Evolutionary conservation across 2,329 filamentous ascomycete genomes (phyloP).

Genomic region (Nothomitra cinnamomea): DNA sequence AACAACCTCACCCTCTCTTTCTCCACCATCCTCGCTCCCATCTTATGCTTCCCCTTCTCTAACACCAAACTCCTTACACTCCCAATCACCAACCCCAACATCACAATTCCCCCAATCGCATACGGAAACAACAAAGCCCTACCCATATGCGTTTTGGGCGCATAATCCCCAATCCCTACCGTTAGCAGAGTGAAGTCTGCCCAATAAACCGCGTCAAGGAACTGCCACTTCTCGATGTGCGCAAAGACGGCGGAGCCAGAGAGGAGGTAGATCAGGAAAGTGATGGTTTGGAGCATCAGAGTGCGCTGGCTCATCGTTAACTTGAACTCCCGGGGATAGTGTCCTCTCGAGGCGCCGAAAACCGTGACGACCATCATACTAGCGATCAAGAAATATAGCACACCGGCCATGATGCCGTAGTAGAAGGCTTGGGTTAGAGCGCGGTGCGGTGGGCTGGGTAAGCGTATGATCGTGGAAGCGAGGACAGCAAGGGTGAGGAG

Average conservation of each 20-base stretch:
- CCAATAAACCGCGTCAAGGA: constrained; percentile 37
- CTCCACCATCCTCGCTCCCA: constrained; percentile 31
- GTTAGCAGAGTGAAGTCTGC: constrained; percentile 39
- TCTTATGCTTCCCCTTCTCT: constrained; percentile 33
- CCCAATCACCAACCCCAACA: constrained; percentile 36
- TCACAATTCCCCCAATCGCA: constrained; percentile 36
- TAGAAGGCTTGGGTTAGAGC: constrained; percentile 40
- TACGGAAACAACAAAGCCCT: constrained; percentile 35
- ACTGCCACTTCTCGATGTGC: constrained; percentile 34
- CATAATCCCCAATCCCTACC: constrained; percentile 34
- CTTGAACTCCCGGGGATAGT: constrained; percentile 38
- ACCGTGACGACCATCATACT: constrained; percentile 37
- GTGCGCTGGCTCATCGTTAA: constrained; percentile 39
- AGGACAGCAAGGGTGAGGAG: constrained; percentile 34
- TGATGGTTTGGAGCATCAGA: constrained; percentile 34
- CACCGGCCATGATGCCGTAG: constrained; percentile 40
- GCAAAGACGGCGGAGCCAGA: constrained; percentile 6
- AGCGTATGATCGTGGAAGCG: constrained; percentile 28
- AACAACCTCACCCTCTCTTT: constrained; percentile 28
- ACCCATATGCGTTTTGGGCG: constrained; percentile 31
- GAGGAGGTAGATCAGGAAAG: constrained; percentile 30
- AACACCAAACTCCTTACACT: constrained; percentile 33
- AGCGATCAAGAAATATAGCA: constrained; percentile 37
- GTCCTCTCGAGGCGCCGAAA: constrained; percentile 33
- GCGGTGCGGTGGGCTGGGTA: constrained; percentile 25